These are phyloP conservation scores for Lophiotrema nucula DNA, from an alignment of 495 filamentous ascomycete species.

Conservation along the genomic window DNA sequence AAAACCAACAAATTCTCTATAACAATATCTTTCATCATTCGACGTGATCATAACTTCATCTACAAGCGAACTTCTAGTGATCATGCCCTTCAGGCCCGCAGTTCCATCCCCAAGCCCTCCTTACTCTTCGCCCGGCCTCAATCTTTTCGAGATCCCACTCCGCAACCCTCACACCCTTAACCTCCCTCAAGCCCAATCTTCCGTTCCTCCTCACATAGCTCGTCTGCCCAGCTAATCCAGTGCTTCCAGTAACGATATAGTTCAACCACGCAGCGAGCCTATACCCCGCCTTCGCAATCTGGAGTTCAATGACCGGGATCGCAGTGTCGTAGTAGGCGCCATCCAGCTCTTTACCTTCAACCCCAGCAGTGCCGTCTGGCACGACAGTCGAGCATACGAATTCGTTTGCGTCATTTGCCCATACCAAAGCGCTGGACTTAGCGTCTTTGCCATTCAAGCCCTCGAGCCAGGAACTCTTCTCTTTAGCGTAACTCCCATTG, in stretches of 20 bases:
- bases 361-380: constrained; percentile 52
- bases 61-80: too few relatives aligned
- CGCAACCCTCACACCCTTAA: constrained; percentile 1
- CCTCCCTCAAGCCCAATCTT: background rate
- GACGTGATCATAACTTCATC: too few relatives aligned
- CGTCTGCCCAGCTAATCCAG: background rate
- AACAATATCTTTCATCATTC: too few relatives aligned
- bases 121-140: constrained; percentile 21
- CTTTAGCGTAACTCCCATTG: constrained; percentile 49
- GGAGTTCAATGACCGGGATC: constrained; percentile 62
- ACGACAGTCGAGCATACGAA: constrained; percentile 63
- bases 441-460: constrained; percentile 53
- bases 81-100: constrained; percentile 27
- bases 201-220: background rate
- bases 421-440: constrained; percentile 52
- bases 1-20: too few relatives aligned
- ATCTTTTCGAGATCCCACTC: constrained; percentile 19
- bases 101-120: constrained; percentile 32
- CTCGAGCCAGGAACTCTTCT: constrained; percentile 48
- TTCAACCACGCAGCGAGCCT: constrained; percentile 39
- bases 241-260: constrained; percentile 22
- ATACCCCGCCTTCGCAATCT: constrained; percentile 60
- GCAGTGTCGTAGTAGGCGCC: constrained; percentile 63
- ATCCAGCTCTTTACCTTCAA: constrained; percentile 58
- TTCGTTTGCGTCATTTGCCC: constrained; percentile 62